Percentiles rank a stretch among this genome's conserved stretches.
Conservation (phyloP, 768 basidiomycete species). For the Podaxis sp. region DNA sequence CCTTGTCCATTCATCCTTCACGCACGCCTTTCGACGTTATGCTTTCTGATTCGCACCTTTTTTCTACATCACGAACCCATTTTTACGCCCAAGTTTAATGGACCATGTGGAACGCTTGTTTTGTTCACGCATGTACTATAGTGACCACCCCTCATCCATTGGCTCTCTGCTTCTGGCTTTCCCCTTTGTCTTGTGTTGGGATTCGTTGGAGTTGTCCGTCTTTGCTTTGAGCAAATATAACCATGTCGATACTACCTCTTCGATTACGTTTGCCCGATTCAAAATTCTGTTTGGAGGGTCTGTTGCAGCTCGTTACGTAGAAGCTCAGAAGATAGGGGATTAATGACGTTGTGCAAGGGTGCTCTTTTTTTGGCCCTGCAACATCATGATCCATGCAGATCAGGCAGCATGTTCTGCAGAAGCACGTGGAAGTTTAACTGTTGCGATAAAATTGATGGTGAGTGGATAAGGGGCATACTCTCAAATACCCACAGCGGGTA, state of each 20-base stretch:
- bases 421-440: too few species aligned
- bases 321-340: not conserved
- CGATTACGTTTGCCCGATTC: not conserved
- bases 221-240: not conserved
- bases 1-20: not conserved
- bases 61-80: slow-evolving; percentile 2
- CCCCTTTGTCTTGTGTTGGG: not conserved
- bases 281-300: not conserved
- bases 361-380: too few species aligned
- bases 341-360: too few species aligned
- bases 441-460: too few species aligned
- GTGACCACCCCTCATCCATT: not conserved
- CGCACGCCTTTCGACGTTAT: not conserved
- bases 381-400: too few species aligned
- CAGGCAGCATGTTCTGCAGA: too few species aligned
- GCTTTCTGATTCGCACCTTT: slow-evolving; percentile 5
- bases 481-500: not conserved
- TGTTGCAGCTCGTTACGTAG: slow-evolving; percentile 1
- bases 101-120: not conserved
- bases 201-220: not conserved
- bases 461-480: too few species aligned
- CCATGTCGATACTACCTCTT: not conserved
- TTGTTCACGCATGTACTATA: slow-evolving; percentile 9
- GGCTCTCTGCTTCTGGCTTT: not conserved
- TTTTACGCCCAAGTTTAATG: slow-evolving; percentile 4